A percentile compares a stretch with the other conserved stretches of the same genome.
Conservation (phyloP, 2,329 filamentous ascomycete genomes). For the Dactylella cylindrospora region DNA sequence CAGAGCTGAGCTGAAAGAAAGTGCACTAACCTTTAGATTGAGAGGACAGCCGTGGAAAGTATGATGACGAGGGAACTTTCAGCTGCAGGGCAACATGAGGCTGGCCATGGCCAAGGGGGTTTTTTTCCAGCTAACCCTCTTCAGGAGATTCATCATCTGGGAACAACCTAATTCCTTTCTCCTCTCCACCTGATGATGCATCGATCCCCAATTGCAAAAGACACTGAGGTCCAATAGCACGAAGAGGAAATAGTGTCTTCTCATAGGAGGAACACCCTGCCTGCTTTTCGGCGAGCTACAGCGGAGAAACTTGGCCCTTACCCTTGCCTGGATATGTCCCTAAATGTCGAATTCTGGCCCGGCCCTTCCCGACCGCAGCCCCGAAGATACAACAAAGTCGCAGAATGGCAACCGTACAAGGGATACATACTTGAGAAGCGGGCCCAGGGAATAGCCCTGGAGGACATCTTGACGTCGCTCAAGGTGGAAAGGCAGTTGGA, state of each 20-base stretch:
- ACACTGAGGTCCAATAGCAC: neutral
- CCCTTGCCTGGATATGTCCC: neutral
- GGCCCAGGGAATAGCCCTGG: constrained; percentile 24
- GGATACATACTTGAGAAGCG: constrained; percentile 28
- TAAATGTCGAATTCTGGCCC: constrained; percentile 41
- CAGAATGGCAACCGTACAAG: constrained; percentile 39
- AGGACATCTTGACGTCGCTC: constrained; percentile 32
- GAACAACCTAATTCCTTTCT: constrained; percentile 1
- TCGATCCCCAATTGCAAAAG: constrained; percentile 20
- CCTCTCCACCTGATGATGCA: constrained; percentile 3
- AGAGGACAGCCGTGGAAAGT: no score
- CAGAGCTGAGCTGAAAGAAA: no score
- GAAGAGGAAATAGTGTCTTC: neutral
- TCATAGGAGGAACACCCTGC: constrained; percentile 7
- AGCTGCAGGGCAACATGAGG: constrained; percentile 1
- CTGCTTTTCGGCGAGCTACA: no score
- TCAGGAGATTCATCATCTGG: constrained; percentile 42
- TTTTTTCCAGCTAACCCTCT: constrained; percentile 34
- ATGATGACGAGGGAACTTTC: no score
- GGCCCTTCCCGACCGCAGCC: constrained; percentile 35
- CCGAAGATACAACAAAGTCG: constrained; percentile 33
- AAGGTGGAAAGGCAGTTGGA: constrained; percentile 27
- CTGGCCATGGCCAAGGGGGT: no score
- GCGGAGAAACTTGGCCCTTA: constrained; percentile 8
- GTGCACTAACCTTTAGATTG: no score